Evolutionary conservation across 768 basidiomycete species (phyloP).

Genomic region (Pulveroboletus frians): DNA sequence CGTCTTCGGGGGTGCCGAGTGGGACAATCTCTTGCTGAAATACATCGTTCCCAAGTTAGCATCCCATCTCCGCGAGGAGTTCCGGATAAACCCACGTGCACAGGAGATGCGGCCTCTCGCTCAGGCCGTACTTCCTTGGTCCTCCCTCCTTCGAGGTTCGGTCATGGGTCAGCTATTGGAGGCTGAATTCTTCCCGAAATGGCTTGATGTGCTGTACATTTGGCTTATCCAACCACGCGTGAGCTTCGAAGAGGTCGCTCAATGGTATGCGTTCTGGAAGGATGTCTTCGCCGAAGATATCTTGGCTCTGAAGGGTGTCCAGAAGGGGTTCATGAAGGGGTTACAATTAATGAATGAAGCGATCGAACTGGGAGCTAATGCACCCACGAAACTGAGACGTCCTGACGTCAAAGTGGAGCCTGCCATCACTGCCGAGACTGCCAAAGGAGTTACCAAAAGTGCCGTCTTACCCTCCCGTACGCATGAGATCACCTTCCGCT

Average conservation of each 20-base stretch:
- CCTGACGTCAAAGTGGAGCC: constrained; percentile 60
- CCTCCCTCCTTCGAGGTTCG: constrained; percentile 61
- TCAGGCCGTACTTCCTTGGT: constrained; percentile 69
- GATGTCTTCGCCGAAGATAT: constrained; percentile 63
- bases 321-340: constrained; percentile 80
- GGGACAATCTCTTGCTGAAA: constrained; percentile 89
- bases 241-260: constrained; percentile 87
- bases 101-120: constrained; percentile 85
- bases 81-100: constrained; percentile 84
- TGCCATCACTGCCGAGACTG: constrained; percentile 28
- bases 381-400: constrained; percentile 58
- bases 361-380: constrained; percentile 77
- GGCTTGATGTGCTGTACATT: constrained; percentile 84
- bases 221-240: constrained; percentile 91
- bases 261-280: constrained; percentile 95
- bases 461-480: constrained; percentile 44
- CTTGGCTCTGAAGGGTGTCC: constrained; percentile 59
- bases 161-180: constrained; percentile 83
- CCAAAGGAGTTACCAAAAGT: constrained; percentile 28
- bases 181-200: constrained; percentile 94
- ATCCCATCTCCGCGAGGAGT: constrained; percentile 72
- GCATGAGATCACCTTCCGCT: constrained; percentile 87
- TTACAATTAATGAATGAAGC: constrained; percentile 94
- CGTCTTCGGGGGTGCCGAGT: constrained; percentile 76
- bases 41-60: constrained; percentile 91